A percentile compares a stretch with the other conserved stretches of the same genome.
Conservation (phyloP, 2,329 filamentous ascomycete genomes). For the Furcasterigmium sp. region DNA sequence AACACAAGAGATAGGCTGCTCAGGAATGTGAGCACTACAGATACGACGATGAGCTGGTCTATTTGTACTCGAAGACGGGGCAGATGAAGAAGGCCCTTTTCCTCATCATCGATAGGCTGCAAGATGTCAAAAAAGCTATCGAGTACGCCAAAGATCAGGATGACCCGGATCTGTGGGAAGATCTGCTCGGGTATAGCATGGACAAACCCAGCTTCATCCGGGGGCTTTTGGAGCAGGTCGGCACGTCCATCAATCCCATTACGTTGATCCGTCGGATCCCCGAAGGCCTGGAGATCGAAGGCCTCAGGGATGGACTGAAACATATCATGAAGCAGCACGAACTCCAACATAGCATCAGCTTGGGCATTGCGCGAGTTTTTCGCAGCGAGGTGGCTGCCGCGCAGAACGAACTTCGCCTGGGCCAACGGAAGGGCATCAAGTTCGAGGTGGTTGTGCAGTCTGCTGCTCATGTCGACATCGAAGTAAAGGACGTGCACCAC, state of each 20-base stretch:
- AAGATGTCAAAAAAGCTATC: slow-evolving; percentile 88
- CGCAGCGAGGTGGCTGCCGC: slow-evolving; percentile 80
- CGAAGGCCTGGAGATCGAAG: slow-evolving; percentile 87
- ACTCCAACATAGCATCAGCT: slow-evolving; percentile 87
- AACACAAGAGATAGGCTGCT: slow-evolving; percentile 41
- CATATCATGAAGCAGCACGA: slow-evolving; percentile 95
- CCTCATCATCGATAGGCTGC: slow-evolving; percentile 89
- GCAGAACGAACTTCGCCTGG: slow-evolving; percentile 73
- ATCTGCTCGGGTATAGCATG: slow-evolving; percentile 93
- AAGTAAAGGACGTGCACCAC: slow-evolving; percentile 30
- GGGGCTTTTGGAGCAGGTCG: slow-evolving; percentile 86
- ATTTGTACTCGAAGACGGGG: slow-evolving; percentile 90
- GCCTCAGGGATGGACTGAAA: slow-evolving; percentile 78
- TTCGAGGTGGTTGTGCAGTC: slow-evolving; percentile 65
- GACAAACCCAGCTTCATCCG: slow-evolving; percentile 94
- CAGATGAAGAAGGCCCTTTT: slow-evolving; percentile 87
- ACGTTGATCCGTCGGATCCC: slow-evolving; percentile 86
- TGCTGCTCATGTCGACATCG: slow-evolving; percentile 35
- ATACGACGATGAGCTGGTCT: slow-evolving; percentile 91
- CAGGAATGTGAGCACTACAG: slow-evolving; percentile 74
- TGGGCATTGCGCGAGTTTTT: slow-evolving; percentile 81
- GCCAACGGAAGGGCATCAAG: slow-evolving; percentile 80
- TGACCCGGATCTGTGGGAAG: slow-evolving; percentile 90
- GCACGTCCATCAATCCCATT: slow-evolving; percentile 89
- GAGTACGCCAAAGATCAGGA: slow-evolving; percentile 91